A percentile compares a stretch with the other conserved stretches of the same genome.
Evolutionary conservation across 257 asterid species (phyloP).

Genomic region (Penstemon davidsonii): DNA sequence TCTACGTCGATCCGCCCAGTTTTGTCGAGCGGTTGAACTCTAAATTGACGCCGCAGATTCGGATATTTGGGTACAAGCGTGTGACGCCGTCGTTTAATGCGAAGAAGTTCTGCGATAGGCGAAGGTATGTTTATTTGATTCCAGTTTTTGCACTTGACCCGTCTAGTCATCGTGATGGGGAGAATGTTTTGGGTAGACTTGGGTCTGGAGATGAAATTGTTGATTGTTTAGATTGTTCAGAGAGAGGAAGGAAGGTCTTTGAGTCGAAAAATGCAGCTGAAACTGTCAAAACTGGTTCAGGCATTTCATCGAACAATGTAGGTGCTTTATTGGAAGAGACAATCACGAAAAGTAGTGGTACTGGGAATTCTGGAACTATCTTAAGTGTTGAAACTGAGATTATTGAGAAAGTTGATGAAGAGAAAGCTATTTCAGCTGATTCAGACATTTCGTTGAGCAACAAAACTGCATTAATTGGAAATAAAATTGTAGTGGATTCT

Average conservation of each 20-base stretch:
- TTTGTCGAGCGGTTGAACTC: conserved; percentile 73
- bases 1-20: conserved; percentile 86
- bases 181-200: conserved; percentile 77
- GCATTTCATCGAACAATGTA: conserved; percentile 37
- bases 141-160: conserved; percentile 93
- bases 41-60: conserved; percentile 62
- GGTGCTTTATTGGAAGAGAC: conserved; percentile 26
- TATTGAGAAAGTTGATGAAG: conserved; percentile 28
- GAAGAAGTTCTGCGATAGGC: conserved; percentile 87
- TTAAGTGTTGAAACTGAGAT: too few species aligned
- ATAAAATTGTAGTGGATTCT: conserved; percentile 20
- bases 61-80: conserved; percentile 79
- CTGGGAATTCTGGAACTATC: conserved; percentile 8
- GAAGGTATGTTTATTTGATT: conserved; percentile 85
- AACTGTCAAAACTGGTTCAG: conserved; percentile 32
- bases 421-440: conserved; percentile 27
- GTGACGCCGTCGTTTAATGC: conserved; percentile 73
- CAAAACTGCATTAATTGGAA: conserved; percentile 21
- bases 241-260: conserved; percentile 77
- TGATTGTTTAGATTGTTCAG: conserved; percentile 86
- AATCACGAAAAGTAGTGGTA: conserved; percentile 20
- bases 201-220: conserved; percentile 75
- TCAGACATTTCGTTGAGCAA: conserved; percentile 32
- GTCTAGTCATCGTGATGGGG: conserved; percentile 79
- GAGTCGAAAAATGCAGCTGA: conserved; percentile 33